Evolutionary conservation across 805 yeast species (phyloP).

Genomic region (Myxozyma nipponensis): DNA sequence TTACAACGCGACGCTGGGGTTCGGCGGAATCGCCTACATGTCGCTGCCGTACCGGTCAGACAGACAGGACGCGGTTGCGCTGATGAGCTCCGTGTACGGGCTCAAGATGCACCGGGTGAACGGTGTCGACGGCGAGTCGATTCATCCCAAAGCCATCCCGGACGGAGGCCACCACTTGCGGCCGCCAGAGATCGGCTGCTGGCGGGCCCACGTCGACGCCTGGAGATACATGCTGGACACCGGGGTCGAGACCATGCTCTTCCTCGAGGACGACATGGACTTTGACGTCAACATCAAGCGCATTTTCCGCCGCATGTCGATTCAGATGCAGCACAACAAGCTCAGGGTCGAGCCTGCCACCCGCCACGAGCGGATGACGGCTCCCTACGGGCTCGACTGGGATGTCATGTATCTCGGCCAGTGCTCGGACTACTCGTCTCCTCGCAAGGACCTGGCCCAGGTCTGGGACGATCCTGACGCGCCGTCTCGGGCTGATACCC

Average conservation of each 20-base stretch:
- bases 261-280: constrained; percentile 20
- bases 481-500: constrained; percentile 5
- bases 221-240: constrained; percentile 17
- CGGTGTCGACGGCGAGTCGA: constrained; percentile 12
- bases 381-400: constrained; percentile 23
- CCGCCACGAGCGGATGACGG: constrained; percentile 6
- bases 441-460: constrained; percentile 11
- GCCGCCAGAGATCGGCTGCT: constrained; percentile 17
- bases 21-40: constrained; percentile 17
- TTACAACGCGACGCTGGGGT: constrained; percentile 14
- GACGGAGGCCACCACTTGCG: constrained; percentile 5
- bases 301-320: constrained; percentile 10
- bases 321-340: constrained; percentile 17
- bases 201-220: constrained; percentile 21
- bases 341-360: constrained; percentile 13
- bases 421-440: constrained; percentile 15
- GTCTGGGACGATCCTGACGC: constrained; percentile 12
- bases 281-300: constrained; percentile 16
- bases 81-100: constrained; percentile 9
- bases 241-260: constrained; percentile 11
- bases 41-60: constrained; percentile 19
- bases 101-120: constrained; percentile 10
- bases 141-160: constrained; percentile 14
- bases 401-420: constrained; percentile 19
- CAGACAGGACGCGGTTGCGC: constrained; percentile 18